A percentile compares a stretch with the other conserved stretches of the same genome.
These are phyloP conservation scores for Chimonanthus praecox DNA, from an alignment of 164 flowering plant genomes.

Conservation along the genomic window DNA sequence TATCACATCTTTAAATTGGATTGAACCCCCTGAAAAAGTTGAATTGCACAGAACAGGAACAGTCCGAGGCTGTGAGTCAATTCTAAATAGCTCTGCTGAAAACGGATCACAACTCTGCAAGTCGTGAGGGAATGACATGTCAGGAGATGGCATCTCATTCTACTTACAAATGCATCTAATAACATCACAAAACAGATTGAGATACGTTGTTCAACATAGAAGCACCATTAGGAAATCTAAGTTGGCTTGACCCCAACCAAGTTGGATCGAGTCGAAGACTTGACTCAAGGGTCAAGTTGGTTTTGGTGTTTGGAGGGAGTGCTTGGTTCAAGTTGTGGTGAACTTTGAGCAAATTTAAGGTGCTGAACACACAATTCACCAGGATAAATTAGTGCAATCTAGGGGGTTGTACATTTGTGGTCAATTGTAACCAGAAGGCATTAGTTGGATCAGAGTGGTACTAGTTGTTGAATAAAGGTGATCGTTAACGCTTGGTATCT, in stretches of 20 bases:
- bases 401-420: background rate
- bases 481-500: background rate
- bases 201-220: too few relatives aligned
- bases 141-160: background rate
- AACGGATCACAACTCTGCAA: slow-evolving; percentile 79
- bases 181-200: background rate
- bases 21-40: slow-evolving; percentile 38
- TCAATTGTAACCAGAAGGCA: background rate
- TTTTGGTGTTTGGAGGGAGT: background rate
- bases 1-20: slow-evolving; percentile 36
- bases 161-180: background rate
- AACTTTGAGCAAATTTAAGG: background rate
- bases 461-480: background rate
- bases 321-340: too few relatives aligned
- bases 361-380: background rate
- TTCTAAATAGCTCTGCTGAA: slow-evolving; percentile 63
- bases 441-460: too few relatives aligned
- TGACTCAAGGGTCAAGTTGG: background rate
- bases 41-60: slow-evolving; percentile 85
- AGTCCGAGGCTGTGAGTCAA: slow-evolving; percentile 28
- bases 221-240: background rate
- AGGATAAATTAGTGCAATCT: too few relatives aligned
- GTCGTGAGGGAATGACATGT: slow-evolving; percentile 4
- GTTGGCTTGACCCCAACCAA: background rate
- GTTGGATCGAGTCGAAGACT: background rate